phyloP scores from a whole-genome alignment of 768 basidiomycete genomes.

The Sistotremastrum niveocremeum region DNA sequence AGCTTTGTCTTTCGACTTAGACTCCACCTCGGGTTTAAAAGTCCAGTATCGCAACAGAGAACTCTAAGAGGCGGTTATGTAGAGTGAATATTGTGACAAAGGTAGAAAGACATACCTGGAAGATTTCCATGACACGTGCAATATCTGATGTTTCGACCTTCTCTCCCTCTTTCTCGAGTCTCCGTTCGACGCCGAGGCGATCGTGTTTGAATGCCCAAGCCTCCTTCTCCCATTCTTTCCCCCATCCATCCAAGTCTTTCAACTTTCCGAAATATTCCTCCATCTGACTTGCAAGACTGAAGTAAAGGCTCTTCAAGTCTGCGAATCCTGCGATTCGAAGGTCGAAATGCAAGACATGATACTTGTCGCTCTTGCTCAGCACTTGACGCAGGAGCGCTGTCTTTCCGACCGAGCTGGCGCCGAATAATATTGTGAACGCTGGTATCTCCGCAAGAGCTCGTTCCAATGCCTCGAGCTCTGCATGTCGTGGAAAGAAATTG shows the following conservation, averaged over 20 bases:
- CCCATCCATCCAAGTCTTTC: conserved; percentile 40
- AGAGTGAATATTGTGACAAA: not conserved
- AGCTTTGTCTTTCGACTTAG: conserved; percentile 14
- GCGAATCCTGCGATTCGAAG: conserved; percentile 76
- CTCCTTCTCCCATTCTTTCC: conserved; percentile 56
- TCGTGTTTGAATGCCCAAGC: conserved; percentile 78
- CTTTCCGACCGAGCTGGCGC: conserved; percentile 75
- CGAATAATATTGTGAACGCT: conserved; percentile 68
- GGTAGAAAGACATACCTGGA: conserved; percentile 37
- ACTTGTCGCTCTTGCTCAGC: conserved; percentile 41
- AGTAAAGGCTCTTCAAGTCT: conserved; percentile 64
- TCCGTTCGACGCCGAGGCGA: conserved; percentile 56
- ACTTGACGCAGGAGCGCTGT: conserved; percentile 72
- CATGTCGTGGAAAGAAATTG: conserved; percentile 55
- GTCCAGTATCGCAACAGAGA: conserved; percentile 62
- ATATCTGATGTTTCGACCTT: conserved; percentile 64
- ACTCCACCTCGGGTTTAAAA: conserved; percentile 34
- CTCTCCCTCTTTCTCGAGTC: conserved; percentile 30
- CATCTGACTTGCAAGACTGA: conserved; percentile 67
- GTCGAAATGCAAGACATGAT: conserved; percentile 76
- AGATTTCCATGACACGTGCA: conserved; percentile 73
- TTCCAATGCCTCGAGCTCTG: conserved; percentile 53
- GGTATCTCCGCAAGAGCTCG: conserved; percentile 54
- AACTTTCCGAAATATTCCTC: conserved; percentile 66
- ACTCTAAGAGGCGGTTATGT: conserved; percentile 24